Base-by-base conservation (phyloP, 306 rosid genomes). In the Fagus crenata region DNA sequence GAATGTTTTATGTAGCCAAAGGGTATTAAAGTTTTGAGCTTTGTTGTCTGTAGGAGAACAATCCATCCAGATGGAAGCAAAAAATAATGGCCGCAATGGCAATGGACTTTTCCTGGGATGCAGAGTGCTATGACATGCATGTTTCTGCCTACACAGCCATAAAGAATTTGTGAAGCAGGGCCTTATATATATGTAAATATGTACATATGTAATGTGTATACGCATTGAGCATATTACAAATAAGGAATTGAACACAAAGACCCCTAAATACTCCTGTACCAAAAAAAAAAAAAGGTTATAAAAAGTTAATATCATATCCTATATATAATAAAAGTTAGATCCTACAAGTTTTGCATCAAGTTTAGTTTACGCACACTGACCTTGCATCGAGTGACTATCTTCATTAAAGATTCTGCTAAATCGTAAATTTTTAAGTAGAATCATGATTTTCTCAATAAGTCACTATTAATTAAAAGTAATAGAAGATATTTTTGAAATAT, bases 21-120 rank as follows among this genome's bases (percentile, higher is more conserved):
- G 71, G 6, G 64, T 70, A 41, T 51, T 49, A 54, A 53, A 70
- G 51, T 46, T 42, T 72, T 77, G 58, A 54, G 54, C 58, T 65
- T 39, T 22, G 73, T 55, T 86, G n/a, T 4, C 3, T 70, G 78
- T 61, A 93, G 98, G 88, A 82, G 81, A 85, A 77, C 63, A 86
- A 81, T 72, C 87, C 93, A 36, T 76, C 84, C 4, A 74, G 75
- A 72, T 92, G 97, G 97, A 89, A 83, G 42, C 81, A 37, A 75
- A 89, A 79, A 75, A 83, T 92, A 28, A 64, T 28, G 80, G 91
- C 89, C 32, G 98, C 96, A 78, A 90, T 92, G 96, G 54, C 69
- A 17, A 88, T 86, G 80, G 98, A 93, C 85, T 92, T 90, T 69
- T 90, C 96, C 31, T 93, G 98, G 98, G 96, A 89, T 55, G 94